Evolutionary conservation across 257 asterid genomes (phyloP).

Genomic region (Solanum medicagineum): DNA sequence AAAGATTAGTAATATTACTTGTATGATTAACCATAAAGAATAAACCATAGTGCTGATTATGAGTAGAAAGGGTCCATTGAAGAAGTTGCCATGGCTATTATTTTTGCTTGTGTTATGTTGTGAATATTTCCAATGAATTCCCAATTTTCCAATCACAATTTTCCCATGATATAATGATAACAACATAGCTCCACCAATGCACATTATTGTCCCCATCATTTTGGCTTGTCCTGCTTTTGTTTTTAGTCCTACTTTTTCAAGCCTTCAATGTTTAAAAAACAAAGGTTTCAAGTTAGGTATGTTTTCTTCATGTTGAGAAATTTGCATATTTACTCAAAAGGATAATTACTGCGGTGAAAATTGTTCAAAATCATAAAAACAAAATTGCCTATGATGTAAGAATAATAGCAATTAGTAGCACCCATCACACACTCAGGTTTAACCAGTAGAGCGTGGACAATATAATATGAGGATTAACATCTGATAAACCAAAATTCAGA

Average conservation of each 20-base stretch:
- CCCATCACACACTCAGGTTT: background rate
- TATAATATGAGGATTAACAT: background rate
- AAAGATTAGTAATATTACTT: slow-evolving; percentile 18
- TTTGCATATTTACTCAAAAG: background rate
- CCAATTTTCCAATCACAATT: slow-evolving; percentile 32
- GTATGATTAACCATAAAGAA: slow-evolving; percentile 68
- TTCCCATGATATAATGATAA: slow-evolving; percentile 60
- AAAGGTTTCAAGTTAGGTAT: background rate
- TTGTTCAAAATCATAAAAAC: background rate
- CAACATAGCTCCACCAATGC: slow-evolving; percentile 71
- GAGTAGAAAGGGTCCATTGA: slow-evolving; percentile 60
- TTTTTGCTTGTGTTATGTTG: slow-evolving; percentile 16
- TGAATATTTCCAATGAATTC: slow-evolving; percentile 58
- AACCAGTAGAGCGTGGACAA: background rate
- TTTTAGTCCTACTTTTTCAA: slow-evolving; percentile 45
- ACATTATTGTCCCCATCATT: slow-evolving; percentile 44
- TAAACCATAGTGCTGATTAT: slow-evolving; percentile 56
- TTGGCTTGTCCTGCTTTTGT: slow-evolving; percentile 61
- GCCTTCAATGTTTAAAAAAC: slow-evolving; percentile 6
- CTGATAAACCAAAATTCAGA: no score
- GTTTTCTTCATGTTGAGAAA: background rate
- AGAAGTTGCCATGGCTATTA: slow-evolving; percentile 23
- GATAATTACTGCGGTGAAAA: background rate
- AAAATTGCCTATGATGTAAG: background rate
- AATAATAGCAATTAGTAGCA: background rate